Evolutionary conservation across 2,329 filamentous ascomycete genomes (phyloP).

Genomic region (Aspergillus felis): DNA sequence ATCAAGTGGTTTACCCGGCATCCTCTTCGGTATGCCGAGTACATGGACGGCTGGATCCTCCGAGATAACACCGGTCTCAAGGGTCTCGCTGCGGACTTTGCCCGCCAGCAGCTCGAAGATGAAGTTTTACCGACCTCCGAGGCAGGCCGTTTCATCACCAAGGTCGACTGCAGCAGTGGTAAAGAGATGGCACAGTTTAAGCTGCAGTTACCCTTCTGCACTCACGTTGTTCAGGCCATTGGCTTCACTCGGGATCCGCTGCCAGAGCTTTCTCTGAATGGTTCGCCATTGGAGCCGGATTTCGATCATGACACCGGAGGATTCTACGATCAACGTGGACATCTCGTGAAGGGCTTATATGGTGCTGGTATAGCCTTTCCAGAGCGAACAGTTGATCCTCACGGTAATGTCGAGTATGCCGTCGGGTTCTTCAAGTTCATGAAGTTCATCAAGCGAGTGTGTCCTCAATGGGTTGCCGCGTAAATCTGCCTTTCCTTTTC

Average conservation of each 20-base stretch:
- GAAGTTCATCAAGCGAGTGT: conserved; percentile 56
- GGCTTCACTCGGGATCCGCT: conserved; percentile 53
- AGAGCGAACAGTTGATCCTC: conserved; percentile 57
- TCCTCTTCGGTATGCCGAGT: conserved; percentile 57
- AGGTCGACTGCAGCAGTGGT: conserved; percentile 43
- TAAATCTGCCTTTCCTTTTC: not conserved
- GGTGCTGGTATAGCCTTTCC: conserved; percentile 64
- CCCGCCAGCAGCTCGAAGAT: conserved; percentile 56
- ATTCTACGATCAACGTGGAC: conserved; percentile 45
- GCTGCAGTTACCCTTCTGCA: conserved; percentile 45
- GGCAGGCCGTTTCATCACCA: conserved; percentile 46
- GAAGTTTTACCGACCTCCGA: conserved; percentile 43
- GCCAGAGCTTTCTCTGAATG: conserved; percentile 43
- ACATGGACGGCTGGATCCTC: conserved; percentile 60
- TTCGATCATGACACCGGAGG: conserved; percentile 38
- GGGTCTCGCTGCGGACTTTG: conserved; percentile 58
- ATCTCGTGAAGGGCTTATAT: conserved; percentile 50
- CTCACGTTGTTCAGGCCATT: conserved; percentile 56
- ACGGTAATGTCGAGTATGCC: conserved; percentile 58
- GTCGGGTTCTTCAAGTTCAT: conserved; percentile 66
- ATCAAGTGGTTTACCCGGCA: conserved; percentile 63
- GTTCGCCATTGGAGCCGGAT: conserved; percentile 20
- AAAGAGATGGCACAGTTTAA: conserved; percentile 48
- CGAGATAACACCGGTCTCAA: conserved; percentile 65
- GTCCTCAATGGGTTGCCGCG: conserved; percentile 45